Base-by-base conservation (phyloP, 495 filamentous ascomycete species). In the Extremus antarcticus region DNA sequence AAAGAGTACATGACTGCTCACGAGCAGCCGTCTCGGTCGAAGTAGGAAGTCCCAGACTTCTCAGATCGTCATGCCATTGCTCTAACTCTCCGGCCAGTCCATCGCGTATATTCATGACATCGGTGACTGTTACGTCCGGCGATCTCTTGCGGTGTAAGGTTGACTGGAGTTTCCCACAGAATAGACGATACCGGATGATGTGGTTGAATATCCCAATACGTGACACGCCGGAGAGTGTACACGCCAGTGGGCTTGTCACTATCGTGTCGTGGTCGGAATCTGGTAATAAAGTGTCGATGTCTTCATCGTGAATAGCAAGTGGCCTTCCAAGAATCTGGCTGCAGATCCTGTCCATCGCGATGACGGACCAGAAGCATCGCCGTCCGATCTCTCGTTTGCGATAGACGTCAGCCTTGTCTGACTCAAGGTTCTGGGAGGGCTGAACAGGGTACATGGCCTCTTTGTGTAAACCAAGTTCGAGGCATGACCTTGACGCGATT, bases 381-480 rank as follows among this genome's bases (percentile, higher is more conserved):
- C 56, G 50, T 3, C 24, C 25, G 15, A 50, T 15, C 20, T 58
- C 56, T 20, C 54, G 56, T 8, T 54, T 16, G 1, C 35, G 45
- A 54, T 58, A 58, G 11, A 15, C 20, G 2, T 1, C 39, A 43
- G 17, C 7, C 23, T 2, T 1, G 22, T 23, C 1, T 19, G 23
- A 19, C 41, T 47, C 43, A 3, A 23, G 21, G 4, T 50, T 32
- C 23, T 11, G 21, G 2, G 25, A 15, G 1, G 20, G n/a, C 8
- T 19, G 35, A 43, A 54, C 43, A 1, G 56, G 25, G 20, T 54
- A 58, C 11, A 25, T 15, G n/a, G 38, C 16, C 40, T 58, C 50
- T 16, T 50, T 50, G 43, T 58, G 56, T 17, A 58, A 21, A 25
- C 56, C 56, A 1, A 58, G 56, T 20, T 58, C 56, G 24, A 58